phyloP scores from a whole-genome alignment of 2,329 filamentous ascomycete genomes.

The Colletotrichum incanum region DNA sequence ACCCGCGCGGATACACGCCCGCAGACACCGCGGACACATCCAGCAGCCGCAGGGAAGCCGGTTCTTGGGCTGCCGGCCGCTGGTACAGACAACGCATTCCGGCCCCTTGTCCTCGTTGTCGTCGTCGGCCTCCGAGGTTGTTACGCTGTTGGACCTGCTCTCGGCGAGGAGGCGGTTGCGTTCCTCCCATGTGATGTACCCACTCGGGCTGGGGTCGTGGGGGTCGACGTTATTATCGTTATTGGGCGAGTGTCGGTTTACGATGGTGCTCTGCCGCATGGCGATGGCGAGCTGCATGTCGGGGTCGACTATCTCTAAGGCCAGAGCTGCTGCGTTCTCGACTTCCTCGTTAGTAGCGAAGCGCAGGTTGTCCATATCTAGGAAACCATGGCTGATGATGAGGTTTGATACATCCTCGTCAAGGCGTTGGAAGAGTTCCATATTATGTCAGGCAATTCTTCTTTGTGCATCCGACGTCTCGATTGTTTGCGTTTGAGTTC shows the following conservation, averaged over 20 bases:
- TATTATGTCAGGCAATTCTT: not conserved
- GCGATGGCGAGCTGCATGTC: conserved; percentile 36
- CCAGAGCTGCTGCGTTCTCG: conserved; percentile 22
- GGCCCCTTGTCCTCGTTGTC: not conserved
- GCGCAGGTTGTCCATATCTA: conserved; percentile 22
- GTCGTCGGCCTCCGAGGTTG: not conserved
- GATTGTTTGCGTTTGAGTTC: not conserved
- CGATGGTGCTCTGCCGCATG: conserved; percentile 8
- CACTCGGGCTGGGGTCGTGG: not conserved
- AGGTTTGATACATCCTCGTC: conserved; percentile 33
- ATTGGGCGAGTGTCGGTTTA: not conserved
- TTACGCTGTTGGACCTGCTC: conserved; percentile 7
- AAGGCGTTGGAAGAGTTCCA: conserved; percentile 38
- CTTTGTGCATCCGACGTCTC: not conserved
- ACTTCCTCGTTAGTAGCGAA: conserved; percentile 22
- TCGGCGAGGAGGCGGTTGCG: conserved; percentile 31
- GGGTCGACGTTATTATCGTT: not conserved
- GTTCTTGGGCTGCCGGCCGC: conserved; percentile 7
- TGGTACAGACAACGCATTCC: conserved; percentile 33
- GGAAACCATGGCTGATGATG: conserved; percentile 31
- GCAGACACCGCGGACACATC: conserved; percentile 41
- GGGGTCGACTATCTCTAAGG: conserved; percentile 22
- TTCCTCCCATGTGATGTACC: conserved; percentile 31
- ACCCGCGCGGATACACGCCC: conserved; percentile 38
- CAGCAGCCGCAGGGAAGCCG: conserved; percentile 40